Evolutionary conservation across 306 rosid genomes (phyloP).

Genomic region (Lagenaria siceraria): DNA sequence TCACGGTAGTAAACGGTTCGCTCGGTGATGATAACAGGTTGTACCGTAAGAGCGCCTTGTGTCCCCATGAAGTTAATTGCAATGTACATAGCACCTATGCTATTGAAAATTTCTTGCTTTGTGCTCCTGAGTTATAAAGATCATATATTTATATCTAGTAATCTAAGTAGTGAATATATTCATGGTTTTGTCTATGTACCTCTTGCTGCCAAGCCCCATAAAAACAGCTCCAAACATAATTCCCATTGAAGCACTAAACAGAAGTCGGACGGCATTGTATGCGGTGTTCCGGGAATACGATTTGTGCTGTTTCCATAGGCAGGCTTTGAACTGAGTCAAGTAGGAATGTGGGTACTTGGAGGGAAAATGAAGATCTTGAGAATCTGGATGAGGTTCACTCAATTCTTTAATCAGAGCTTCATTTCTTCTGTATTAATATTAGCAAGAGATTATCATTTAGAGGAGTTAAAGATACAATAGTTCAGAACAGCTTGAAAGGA

Average conservation of each 20-base stretch:
- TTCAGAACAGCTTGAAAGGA: background rate
- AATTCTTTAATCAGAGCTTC: constrained; percentile 49
- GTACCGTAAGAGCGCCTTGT: constrained; percentile 45
- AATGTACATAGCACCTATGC: constrained; percentile 62
- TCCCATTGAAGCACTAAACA: constrained; percentile 49
- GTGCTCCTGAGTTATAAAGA: constrained; percentile 23
- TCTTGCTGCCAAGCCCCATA: constrained; percentile 50
- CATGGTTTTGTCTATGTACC: constrained; percentile 19
- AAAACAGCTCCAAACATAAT: constrained; percentile 58
- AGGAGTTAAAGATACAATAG: background rate
- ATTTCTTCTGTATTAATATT: constrained; percentile 40
- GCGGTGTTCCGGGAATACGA: constrained; percentile 69
- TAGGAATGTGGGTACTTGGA: constrained; percentile 45
- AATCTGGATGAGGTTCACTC: constrained; percentile 37
- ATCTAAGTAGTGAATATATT: background rate
- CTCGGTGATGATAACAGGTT: constrained; percentile 56
- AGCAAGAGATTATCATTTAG: background rate
- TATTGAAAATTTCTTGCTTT: constrained; percentile 49
- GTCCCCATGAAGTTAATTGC: constrained; percentile 53
- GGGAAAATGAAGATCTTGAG: constrained; percentile 43
- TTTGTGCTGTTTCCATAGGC: constrained; percentile 59
- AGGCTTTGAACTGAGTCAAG: constrained; percentile 48
- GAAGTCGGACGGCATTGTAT: constrained; percentile 46
- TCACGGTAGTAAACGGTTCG: constrained; percentile 68
- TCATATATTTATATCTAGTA: background rate